Percentiles rank a stretch among this genome's conserved stretches.
phyloP scores from a whole-genome alignment of 2,329 filamentous ascomycete genomes.

The Leptographium galeiforme region DNA sequence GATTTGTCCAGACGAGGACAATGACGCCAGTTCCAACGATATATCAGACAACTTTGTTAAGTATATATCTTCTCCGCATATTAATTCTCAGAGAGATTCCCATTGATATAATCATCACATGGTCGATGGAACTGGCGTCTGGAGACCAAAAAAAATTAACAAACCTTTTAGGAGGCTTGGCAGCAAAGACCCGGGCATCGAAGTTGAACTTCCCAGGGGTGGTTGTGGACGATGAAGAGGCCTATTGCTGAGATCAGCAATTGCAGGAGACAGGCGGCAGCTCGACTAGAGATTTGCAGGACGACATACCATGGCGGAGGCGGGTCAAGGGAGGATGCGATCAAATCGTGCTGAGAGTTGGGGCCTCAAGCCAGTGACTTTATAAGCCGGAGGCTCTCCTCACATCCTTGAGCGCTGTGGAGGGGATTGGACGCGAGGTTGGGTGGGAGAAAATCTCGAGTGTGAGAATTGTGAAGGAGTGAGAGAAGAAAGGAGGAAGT shows the following conservation, averaged over 20 bases:
- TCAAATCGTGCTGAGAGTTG: background rate
- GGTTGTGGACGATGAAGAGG: conserved; percentile 60
- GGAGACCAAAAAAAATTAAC: conserved; percentile 1
- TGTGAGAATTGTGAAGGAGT: background rate
- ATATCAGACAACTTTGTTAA: conserved; percentile 34
- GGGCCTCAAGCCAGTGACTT: background rate
- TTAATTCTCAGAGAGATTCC: conserved; percentile 99
- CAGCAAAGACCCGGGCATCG: conserved; percentile 67
- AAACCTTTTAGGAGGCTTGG: conserved; percentile 82
- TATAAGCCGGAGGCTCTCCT: background rate
- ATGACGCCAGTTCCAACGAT: conserved; percentile 5
- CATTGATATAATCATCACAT: conserved; percentile 89
- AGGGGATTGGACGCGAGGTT: background rate
- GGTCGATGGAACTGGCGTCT: conserved; percentile 13
- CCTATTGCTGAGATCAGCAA: conserved; percentile 25
- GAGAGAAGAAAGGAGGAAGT: background rate
- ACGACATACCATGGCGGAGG: conserved; percentile 2
- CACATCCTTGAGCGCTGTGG: background rate
- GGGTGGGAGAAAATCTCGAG: background rate
- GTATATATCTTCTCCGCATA: conserved; percentile 74
- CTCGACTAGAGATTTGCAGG: no score
- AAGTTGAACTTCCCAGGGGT: conserved; percentile 62
- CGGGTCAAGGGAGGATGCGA: background rate
- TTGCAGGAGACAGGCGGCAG: background rate
- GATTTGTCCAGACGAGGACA: background rate